Evolutionary conservation across 2,329 filamentous ascomycete species (phyloP).

Genomic region (Daldinia eschscholtzii): DNA sequence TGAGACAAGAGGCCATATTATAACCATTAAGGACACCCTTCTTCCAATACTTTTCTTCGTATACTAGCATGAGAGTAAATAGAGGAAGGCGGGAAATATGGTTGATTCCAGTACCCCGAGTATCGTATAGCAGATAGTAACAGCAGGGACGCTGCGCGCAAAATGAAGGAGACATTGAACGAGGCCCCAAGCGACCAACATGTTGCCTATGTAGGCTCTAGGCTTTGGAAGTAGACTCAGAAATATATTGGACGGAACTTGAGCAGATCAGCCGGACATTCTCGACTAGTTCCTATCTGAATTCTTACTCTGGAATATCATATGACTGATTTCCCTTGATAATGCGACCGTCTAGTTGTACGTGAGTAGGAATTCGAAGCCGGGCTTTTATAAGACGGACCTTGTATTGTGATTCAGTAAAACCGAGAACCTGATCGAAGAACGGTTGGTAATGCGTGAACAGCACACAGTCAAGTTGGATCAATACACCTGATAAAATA

Average conservation of each 20-base stretch:
- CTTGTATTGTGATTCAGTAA: constrained; percentile 13
- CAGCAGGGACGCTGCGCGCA: neutral
- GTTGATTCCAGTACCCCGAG: constrained; percentile 20
- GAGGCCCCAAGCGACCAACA: constrained; percentile 5
- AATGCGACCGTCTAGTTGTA: neutral
- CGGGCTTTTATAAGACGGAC: constrained; percentile 5
- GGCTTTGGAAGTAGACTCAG: neutral
- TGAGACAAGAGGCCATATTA: neutral
- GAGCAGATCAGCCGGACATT: neutral
- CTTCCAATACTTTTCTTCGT: neutral
- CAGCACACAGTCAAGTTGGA: constrained; percentile 18
- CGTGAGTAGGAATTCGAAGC: neutral
- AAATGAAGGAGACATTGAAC: neutral
- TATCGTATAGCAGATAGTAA: neutral
- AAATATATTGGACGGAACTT: constrained; percentile 22
- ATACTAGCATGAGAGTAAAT: constrained; percentile 30
- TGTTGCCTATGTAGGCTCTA: neutral
- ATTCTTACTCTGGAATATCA: constrained; percentile 18
- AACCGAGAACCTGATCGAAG: constrained; percentile 1
- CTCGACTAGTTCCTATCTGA: neutral
- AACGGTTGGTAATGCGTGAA: constrained; percentile 3
- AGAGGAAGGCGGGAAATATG: constrained; percentile 21
- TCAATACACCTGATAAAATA: neutral
- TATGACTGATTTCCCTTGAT: constrained; percentile 3
- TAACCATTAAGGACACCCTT: constrained; percentile 3